Percentiles rank a stretch among this genome's conserved stretches.
Conservation (phyloP, 169 alveolate species). For the Perkinsus marinus region DNA sequence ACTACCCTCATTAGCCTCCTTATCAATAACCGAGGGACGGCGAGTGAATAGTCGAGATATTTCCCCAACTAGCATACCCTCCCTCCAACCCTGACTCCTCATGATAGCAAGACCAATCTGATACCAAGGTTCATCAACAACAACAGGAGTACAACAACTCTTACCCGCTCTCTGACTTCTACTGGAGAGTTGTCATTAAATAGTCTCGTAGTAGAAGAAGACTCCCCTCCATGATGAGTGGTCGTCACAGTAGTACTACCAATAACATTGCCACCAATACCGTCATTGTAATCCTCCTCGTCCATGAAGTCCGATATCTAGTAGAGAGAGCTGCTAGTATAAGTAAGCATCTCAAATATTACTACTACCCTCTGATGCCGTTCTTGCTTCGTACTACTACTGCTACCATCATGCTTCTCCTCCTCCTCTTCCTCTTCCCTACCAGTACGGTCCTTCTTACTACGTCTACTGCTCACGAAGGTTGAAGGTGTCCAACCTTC, state of each 20-base stretch:
- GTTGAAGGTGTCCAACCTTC: not conserved
- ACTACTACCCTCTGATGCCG: not conserved
- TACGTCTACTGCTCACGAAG: not conserved
- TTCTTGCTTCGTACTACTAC: not conserved
- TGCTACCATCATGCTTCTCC: not conserved
- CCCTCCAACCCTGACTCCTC: not conserved
- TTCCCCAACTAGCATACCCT: not conserved
- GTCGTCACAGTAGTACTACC: not conserved
- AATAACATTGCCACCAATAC: not conserved
- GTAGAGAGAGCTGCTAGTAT: not conserved
- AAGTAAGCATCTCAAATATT: no score
- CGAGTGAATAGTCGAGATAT: not conserved
- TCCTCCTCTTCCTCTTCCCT: no score
- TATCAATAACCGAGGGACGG: not conserved
- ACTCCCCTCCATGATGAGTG: no score
- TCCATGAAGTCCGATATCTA: not conserved
- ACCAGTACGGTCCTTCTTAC: not conserved
- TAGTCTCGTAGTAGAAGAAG: no score
- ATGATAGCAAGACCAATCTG: not conserved
- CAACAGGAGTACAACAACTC: no score
- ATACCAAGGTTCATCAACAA: not conserved
- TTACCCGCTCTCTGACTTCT: no score
- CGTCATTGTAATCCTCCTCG: not conserved
- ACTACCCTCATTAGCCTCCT: not conserved
- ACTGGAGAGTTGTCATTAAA: no score